Percentiles rank a stretch among this genome's conserved stretches.
These are phyloP conservation scores for Ephemerocybe angulata DNA, from an alignment of 768 basidiomycete species.

Conservation along the genomic window DNA sequence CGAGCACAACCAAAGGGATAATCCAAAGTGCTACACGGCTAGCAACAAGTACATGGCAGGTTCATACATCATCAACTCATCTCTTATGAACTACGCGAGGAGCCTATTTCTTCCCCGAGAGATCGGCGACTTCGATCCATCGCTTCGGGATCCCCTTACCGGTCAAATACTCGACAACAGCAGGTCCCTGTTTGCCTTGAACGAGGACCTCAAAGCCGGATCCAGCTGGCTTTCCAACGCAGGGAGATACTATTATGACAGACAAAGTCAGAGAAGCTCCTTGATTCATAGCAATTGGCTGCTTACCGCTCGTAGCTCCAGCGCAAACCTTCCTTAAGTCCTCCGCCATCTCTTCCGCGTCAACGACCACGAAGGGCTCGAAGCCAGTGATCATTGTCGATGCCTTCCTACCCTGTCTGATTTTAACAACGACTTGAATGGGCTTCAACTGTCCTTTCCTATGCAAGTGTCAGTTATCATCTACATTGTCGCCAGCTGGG, in stretches of 20 bases:
- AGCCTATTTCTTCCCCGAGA: conserved; percentile 45
- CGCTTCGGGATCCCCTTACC: conserved; percentile 73
- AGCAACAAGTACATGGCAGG: too few relatives aligned
- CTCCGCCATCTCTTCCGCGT: conserved; percentile 72
- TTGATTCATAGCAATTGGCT: not conserved
- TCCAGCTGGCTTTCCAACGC: conserved; percentile 48
- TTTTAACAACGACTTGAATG: conserved; percentile 64
- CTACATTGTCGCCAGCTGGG: not conserved
- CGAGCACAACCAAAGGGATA: too few relatives aligned
- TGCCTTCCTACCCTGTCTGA: conserved; percentile 74
- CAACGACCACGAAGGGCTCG: conserved; percentile 66
- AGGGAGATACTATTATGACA: conserved; percentile 54
- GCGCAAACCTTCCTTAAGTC: conserved; percentile 76
- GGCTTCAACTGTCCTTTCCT: conserved; percentile 79
- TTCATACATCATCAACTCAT: too few relatives aligned
- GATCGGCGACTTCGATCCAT: conserved; percentile 65
- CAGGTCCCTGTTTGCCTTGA: conserved; percentile 76
- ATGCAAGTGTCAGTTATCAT: not conserved
- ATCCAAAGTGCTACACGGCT: too few relatives aligned
- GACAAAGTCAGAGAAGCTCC: not conserved
- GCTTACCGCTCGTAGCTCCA: conserved; percentile 70
- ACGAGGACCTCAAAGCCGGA: conserved; percentile 70
- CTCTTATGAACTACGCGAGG: too few relatives aligned
- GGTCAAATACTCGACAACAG: conserved; percentile 62
- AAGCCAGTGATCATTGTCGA: conserved; percentile 76